These are phyloP conservation scores for Aspergillus hancockii DNA, from an alignment of 495 filamentous ascomycete genomes.

Conservation along the genomic window DNA sequence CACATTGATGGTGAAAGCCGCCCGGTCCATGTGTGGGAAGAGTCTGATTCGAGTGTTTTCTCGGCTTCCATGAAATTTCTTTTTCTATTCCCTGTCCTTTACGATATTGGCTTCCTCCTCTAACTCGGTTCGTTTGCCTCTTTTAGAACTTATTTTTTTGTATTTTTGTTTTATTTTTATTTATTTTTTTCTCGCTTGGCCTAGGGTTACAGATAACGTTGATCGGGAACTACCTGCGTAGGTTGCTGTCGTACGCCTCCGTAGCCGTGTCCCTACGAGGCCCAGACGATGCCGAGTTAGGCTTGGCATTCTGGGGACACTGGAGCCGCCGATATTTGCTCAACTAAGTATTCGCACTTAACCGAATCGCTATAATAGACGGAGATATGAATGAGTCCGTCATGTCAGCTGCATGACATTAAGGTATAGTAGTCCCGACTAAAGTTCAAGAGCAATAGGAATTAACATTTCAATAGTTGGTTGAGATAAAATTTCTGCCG, in stretches of 20 bases:
- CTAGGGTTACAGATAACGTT: no score
- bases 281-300: conserved; percentile 8
- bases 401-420: not conserved
- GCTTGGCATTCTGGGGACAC: conserved; percentile 10
- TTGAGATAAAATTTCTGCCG: not conserved
- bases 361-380: not conserved
- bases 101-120: not conserved
- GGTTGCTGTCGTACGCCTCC: not conserved
- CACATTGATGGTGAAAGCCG: conserved; percentile 33
- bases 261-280: not conserved
- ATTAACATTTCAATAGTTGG: not conserved
- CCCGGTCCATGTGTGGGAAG: conserved; percentile 26
- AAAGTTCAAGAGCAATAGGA: not conserved
- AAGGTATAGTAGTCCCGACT: not conserved
- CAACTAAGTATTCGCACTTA: no score
- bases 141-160: not conserved
- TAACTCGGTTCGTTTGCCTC: not conserved
- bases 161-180: conserved; percentile 9
- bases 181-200: no score
- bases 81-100: conserved; percentile 8
- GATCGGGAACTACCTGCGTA: not conserved
- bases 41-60: conserved; percentile 3
- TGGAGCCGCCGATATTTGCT: no score
- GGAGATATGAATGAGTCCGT: not conserved
- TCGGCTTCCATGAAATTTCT: conserved; percentile 12